A percentile compares a stretch with the other conserved stretches of the same genome.
These are phyloP conservation scores for Spencermartinsiella ligniputridi DNA, from an alignment of 1,139 yeast species.

Conservation along the genomic window DNA sequence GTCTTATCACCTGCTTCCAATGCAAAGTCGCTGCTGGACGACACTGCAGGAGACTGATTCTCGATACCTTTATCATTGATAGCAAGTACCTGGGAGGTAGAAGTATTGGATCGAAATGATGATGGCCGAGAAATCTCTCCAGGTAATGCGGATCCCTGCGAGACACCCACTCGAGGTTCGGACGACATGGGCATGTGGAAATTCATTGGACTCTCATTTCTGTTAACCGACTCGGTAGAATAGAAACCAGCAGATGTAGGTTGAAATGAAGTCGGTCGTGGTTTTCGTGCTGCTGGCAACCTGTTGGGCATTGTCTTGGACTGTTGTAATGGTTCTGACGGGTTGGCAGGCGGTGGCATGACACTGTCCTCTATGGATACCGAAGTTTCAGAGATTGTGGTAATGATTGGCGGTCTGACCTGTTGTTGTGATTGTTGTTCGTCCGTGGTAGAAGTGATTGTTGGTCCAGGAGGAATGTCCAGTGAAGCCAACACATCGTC, in stretches of 20 bases:
- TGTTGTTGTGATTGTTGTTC: slow-evolving; percentile 1
- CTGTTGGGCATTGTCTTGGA: slow-evolving; percentile 10
- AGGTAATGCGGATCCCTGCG: slow-evolving; percentile 33
- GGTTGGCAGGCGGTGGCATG: background rate
- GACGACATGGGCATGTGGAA: slow-evolving; percentile 27
- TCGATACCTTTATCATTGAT: background rate
- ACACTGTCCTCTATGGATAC: background rate
- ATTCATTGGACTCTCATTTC: slow-evolving; percentile 3
- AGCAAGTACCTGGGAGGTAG: slow-evolving; percentile 15
- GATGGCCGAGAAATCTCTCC: slow-evolving; percentile 35
- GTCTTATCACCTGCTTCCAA: background rate
- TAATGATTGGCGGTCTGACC: slow-evolving; percentile 4
- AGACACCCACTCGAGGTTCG: slow-evolving; percentile 35
- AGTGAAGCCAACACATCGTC: slow-evolving; percentile 24
- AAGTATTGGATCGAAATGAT: slow-evolving; percentile 16
- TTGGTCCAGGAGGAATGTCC: slow-evolving; percentile 21
- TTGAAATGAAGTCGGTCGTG: slow-evolving; percentile 38
- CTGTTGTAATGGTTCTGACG: background rate
- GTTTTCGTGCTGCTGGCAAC: slow-evolving; percentile 33
- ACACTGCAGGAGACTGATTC: slow-evolving; percentile 1
- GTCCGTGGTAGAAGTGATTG: slow-evolving; percentile 1
- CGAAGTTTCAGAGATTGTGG: slow-evolving; percentile 3
- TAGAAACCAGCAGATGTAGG: slow-evolving; percentile 20
- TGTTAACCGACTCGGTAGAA: slow-evolving; percentile 1
- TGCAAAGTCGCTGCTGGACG: background rate